Evolutionary conservation across 441 rosid genomes (phyloP), one percentile per base, ranked within the genome.

Genomic region (Corymbia citriodora): DNA sequence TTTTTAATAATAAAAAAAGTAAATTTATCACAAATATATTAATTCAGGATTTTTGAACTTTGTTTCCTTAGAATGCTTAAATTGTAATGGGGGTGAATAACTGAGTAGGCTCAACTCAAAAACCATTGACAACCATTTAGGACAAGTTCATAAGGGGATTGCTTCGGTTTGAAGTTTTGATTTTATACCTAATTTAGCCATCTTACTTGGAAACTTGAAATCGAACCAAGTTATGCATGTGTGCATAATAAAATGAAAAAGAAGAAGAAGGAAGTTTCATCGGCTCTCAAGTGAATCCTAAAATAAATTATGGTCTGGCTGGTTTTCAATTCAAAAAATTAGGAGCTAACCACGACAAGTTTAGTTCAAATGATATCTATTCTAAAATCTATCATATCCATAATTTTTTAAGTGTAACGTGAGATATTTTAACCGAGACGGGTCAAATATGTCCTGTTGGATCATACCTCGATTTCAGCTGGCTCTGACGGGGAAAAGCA

Each of bases 221-320:
- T 17, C 18, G 21, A 17, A 68, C 21, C 21, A 0, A 0, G 3
- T 31, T 31, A 65, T 29, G 72, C 5, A 15, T 0, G 5, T 3
- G 0, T 8, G 8, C 19, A 15, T n/a, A 14, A 65, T 18, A 3
- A 15, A 65, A n/a, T 7, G 14, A 17, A 36, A 10, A 21, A n/a
- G n/a, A 40, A 0, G 0, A 21, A 36, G 40, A 8, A 65, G 5
- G 11, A 21, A 11, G 16, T 72, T 2, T 0, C 1, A 74, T 0
- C 5, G 3, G 16, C 40, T 36, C 40, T 40, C 6, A 40, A 40
- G 45, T 40, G 45, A 40, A 40, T 40, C 45, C 45, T 40, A 40
- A 40, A 40, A 40, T 40, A 1, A 6, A 40, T 40, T 40, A 40
- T 40, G 45, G 45, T 40, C 6, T 1, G 5, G 45, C 45, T 40